A percentile compares a stretch with the other conserved stretches of the same genome.
These are phyloP conservation scores for Annulohypoxylon stygium DNA, from an alignment of 495 filamentous ascomycete genomes.

Conservation along the genomic window DNA sequence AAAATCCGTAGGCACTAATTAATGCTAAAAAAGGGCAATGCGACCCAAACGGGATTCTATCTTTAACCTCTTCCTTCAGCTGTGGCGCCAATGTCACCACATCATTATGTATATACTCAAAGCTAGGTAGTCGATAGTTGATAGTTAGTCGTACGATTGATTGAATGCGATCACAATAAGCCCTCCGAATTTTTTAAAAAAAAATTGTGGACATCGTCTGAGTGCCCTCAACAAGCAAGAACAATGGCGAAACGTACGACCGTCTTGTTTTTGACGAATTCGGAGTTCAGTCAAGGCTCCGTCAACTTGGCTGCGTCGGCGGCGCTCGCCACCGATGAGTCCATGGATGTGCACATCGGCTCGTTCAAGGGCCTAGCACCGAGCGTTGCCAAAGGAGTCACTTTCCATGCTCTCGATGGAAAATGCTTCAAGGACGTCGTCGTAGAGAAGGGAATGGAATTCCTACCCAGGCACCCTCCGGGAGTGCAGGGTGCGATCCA, in stretches of 20 bases:
- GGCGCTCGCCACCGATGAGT: conserved; percentile 11
- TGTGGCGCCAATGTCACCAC: neutral
- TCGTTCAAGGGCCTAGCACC: conserved; percentile 7
- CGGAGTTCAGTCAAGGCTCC: conserved; percentile 9
- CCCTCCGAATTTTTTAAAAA: conserved; percentile 1
- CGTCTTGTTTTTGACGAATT: conserved; percentile 9
- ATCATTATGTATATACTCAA: conserved; percentile 16
- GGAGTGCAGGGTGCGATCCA: conserved; percentile 1
- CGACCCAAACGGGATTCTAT: conserved; percentile 9
- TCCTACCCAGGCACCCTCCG: conserved; percentile 1
- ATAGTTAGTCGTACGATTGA: conserved; percentile 16
- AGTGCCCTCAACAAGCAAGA: conserved; percentile 1
- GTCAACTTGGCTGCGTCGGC: conserved; percentile 7
- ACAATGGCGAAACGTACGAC: conserved; percentile 15
- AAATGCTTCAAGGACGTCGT: conserved; percentile 14
- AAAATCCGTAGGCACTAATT: conserved; percentile 4
- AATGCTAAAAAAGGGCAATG: conserved; percentile 5
- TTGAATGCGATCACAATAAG: conserved; percentile 11
- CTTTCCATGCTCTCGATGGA: conserved; percentile 4
- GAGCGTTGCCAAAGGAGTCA: neutral
- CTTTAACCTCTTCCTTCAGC: neutral
- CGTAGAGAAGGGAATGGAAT: neutral
- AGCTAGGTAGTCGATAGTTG: conserved; percentile 14
- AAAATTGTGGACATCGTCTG: conserved; percentile 14
- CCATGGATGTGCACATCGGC: conserved; percentile 7